These are phyloP conservation scores for Piper betle DNA, from an alignment of 164 flowering plant genomes.

Conservation along the genomic window DNA sequence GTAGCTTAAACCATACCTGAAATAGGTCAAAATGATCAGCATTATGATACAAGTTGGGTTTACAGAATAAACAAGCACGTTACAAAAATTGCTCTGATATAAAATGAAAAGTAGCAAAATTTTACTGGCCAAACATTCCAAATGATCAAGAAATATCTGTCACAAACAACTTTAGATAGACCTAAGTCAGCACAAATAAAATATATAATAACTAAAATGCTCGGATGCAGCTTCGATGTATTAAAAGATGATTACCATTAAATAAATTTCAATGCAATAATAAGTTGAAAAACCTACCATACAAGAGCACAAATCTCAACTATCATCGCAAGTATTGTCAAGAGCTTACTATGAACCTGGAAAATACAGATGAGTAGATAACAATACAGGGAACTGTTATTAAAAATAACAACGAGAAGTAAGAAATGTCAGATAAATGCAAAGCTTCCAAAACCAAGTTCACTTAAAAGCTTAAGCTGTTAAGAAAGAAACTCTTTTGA, in stretches of 20 bases:
- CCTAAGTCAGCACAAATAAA: no score
- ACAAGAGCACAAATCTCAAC: constrained; percentile 80
- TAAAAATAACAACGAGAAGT: neutral
- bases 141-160: no score
- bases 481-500: no score
- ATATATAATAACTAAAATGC: no score
- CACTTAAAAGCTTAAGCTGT: no score
- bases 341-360: constrained; percentile 83
- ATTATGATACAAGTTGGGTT: neutral
- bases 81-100: no score
- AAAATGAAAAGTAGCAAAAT: no score
- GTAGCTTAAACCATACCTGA: constrained; percentile 92
- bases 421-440: neutral
- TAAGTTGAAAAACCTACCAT: constrained; percentile 39
- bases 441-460: neutral
- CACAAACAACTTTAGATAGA: no score
- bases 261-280: neutral
- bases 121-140: no score
- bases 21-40: neutral
- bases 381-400: neutral
- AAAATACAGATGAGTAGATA: constrained; percentile 7
- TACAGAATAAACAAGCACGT: neutral
- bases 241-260: no score
- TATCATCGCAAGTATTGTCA: constrained; percentile 67
- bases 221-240: no score